Evolutionary conservation across 108 stramenopile species (phyloP), one percentile per base, ranked within the genome.

Genomic region (Epipyxis sp.): DNA sequence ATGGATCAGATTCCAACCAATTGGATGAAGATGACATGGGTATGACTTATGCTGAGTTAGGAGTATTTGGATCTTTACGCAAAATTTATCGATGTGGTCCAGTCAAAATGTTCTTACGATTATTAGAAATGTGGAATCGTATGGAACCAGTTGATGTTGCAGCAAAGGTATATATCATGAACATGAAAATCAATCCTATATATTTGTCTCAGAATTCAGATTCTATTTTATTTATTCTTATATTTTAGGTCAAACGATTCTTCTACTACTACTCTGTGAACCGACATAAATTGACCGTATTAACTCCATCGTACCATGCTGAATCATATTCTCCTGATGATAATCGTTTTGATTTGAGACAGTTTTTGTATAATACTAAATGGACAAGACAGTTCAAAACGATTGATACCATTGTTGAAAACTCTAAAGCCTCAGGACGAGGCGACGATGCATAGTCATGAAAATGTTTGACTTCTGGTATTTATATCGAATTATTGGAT

Each of bases 21-120:
- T 83, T 89, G 29, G 96, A 96, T 78, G 96, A 97, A 85, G 96
- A 95, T 29, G 98, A 98, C 80, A 98, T 98, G 98, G 98, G 98
- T 41, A 98, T 98, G 98, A 90, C 93, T 0, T 98, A 98, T 69
- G 91, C 90, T 77, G 98, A 98, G 76, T 86, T 98, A 78, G 92
- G 96, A 3, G 80, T 86, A 76, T 98, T 93, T 83, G 98, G 98
- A 2, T 86, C 91, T 3, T 83, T 98, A 57, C 89, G 98, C 42
- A 97, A 97, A 84, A 83, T 98, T 27, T 79, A 81, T 0, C 83
- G 93, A 61, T 97, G 95, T 80, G 96, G 94, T 32, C 94, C 97
- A 1, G 94, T 97, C 25, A 87, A 89, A 76, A 98, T 98, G 97
- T 95, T 87, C 84, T 84, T 86, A 62, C 94, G 92, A 79, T 85